Base-by-base conservation (phyloP, 2,329 filamentous ascomycete genomes). In the Acrocalymma vagum region DNA sequence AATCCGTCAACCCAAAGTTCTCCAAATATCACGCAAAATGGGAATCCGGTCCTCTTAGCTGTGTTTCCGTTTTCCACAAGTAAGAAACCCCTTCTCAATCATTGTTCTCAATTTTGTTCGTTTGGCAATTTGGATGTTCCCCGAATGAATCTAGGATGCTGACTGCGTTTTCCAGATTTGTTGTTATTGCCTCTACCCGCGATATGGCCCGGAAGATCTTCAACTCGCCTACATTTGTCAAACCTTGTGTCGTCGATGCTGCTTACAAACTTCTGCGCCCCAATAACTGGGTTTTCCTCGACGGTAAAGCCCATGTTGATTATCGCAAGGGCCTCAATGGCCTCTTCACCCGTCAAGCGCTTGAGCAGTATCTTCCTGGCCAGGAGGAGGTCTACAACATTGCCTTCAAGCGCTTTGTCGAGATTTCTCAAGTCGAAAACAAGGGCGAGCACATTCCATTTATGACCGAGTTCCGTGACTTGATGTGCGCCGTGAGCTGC, bases 51-150 rank as follows among this genome's bases (percentile, higher is more conserved):
- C 86, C 89, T 31, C 79, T 99, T 58, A 96, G 92, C 79, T 99
- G 94, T 67, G 94, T 99, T 48, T 96, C 92, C 3, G 91, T 99
- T 62, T 99, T 99, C 78, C 94, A 99, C 84, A 99, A 97, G 90
- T 95, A 82, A 11, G 58, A n/a, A n/a, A n/a, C n/a, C n/a, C n/a
- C n/a, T n/a, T 18, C 30, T 36, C 36, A 16, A 18, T 14, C 36
- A 29, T 26, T 16, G 8, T 26, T 10, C 8, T 13, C n/a, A n/a
- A n/a, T n/a, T n/a, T n/a, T n/a, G n/a, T n/a, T n/a, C n/a, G n/a
- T n/a, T n/a, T n/a, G n/a, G n/a, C n/a, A n/a, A n/a, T n/a, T n/a
- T n/a, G n/a, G n/a, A n/a, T n/a, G n/a, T n/a, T n/a, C n/a, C n/a
- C n/a, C n/a, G n/a, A n/a, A n/a, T n/a, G n/a, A n/a, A n/a, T n/a